These are phyloP conservation scores for Dioszegia aurantiaca DNA, from an alignment of 768 basidiomycete genomes.

Conservation along the genomic window DNA sequence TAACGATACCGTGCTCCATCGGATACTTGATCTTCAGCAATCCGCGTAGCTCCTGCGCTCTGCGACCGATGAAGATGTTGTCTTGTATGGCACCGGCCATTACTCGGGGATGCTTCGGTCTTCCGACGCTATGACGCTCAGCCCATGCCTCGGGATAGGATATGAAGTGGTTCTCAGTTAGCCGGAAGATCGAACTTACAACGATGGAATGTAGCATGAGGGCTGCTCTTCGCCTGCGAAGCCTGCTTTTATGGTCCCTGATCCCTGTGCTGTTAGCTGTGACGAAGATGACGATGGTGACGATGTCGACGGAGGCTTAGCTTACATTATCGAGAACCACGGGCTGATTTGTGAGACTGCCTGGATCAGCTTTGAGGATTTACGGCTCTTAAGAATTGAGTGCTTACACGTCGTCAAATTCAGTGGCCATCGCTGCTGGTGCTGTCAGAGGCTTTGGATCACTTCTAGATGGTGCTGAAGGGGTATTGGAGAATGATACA, in stretches of 20 bases:
- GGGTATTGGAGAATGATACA: too few relatives aligned
- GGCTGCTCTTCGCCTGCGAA: conserved; percentile 99
- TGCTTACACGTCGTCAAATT: conserved; percentile 52
- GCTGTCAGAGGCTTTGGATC: too few relatives aligned
- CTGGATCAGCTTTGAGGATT: background rate
- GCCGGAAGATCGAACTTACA: conserved; percentile 61
- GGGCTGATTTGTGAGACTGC: conserved; percentile 84
- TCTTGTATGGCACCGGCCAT: conserved; percentile 93
- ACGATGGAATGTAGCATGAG: conserved; percentile 98
- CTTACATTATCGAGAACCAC: conserved; percentile 97
- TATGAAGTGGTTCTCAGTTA: too few relatives aligned
- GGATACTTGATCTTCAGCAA: conserved; percentile 97
- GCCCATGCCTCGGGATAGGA: conserved; percentile 5
- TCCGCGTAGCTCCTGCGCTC: conserved; percentile 92
- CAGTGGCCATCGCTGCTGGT: conserved; percentile 38
- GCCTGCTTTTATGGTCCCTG: conserved; percentile 97
- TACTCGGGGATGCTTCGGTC: conserved; percentile 95
- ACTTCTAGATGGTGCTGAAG: too few relatives aligned
- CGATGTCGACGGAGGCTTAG: conserved; percentile 16
- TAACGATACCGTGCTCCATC: conserved; percentile 98
- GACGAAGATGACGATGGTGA: too few relatives aligned
- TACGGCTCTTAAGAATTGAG: background rate
- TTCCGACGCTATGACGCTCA: conserved; percentile 66
- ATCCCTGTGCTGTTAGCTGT: conserved; percentile 64
- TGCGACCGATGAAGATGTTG: conserved; percentile 90